Base-by-base conservation (phyloP, 257 asterid species). In the Capsicum baccatum region DNA sequence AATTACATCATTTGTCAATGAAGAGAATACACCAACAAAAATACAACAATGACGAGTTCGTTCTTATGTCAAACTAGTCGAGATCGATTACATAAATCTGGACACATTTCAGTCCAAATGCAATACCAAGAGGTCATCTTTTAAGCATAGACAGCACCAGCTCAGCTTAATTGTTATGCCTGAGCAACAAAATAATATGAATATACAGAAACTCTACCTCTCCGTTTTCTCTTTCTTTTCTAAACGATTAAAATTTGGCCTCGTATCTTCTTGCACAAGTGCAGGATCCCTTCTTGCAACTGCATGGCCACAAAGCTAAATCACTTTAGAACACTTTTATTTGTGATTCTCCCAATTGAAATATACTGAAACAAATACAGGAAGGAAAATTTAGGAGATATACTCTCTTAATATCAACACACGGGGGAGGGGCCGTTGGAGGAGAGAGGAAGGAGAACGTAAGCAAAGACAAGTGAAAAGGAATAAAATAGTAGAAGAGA, bases 271-370 rank as follows among this genome's bases (percentile, higher is more conserved):
- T 9, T 9, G 58, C 17, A 47, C 16, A 71, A 71, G 10, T 71
- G 39, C 47, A 47, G 58, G 10, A 71, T 71, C 58, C 26, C 79
- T 17, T 44, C 6, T 71, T 47, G 80, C n/a, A 71, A 48, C 58
- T 71, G 79, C 80, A 19, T 12, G 17, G 60, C 60, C 80, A 74
- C 47, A 12, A 35, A 50, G 44, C 6, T 60, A 74, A 52, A 74
- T 21, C 44, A 50, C 80, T 74, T 74, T 15, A 74, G 11, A 74
- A 19, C 60, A 12, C 37, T 73, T n/a, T 11, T 50, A 47, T 48
- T 48, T 73, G 44, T 52, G 44, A 74, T 6, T 60, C 39, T 47
- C 59, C 16, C 57, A 73, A 73, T 59, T 48, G 59, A 73, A 73
- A 73, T 11, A 47, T 19, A 73, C 33, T 73, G 80, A 73, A 73